phyloP scores from a whole-genome alignment of 352 stramenopile species.

The Phytophthora vignae region DNA sequence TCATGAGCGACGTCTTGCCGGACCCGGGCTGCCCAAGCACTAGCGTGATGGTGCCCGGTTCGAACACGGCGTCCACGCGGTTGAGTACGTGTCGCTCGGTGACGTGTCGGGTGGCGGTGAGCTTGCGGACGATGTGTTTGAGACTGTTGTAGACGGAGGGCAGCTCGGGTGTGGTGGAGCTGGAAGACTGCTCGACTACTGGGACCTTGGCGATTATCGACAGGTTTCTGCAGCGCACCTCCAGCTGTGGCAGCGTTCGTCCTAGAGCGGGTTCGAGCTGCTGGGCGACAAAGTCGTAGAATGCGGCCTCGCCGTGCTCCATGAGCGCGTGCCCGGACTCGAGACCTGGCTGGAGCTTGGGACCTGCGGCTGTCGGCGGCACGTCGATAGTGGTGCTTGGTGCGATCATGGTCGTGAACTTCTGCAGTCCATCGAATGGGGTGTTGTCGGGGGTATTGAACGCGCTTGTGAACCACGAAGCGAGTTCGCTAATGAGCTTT shows the following conservation, averaged over 20 bases:
- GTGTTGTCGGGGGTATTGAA: not conserved
- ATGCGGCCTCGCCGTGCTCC: slow-evolving; percentile 24
- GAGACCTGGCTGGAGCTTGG: slow-evolving; percentile 16
- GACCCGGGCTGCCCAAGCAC: slow-evolving; percentile 45
- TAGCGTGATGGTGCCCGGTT: slow-evolving; percentile 45
- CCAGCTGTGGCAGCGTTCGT: slow-evolving; percentile 38
- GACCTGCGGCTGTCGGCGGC: not conserved
- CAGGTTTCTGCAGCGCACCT: slow-evolving; percentile 47
- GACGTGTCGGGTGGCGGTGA: slow-evolving; percentile 12
- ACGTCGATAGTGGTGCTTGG: not conserved
- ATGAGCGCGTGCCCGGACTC: slow-evolving; percentile 30
- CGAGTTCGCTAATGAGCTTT: slow-evolving; percentile 2
- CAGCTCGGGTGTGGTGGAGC: slow-evolving; percentile 35
- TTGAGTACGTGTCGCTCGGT: slow-evolving; percentile 38
- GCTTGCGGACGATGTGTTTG: slow-evolving; percentile 25
- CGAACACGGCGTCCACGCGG: slow-evolving; percentile 41
- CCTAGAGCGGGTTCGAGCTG: slow-evolving; percentile 32
- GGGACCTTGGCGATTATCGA: slow-evolving; percentile 36
- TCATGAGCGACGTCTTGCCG: slow-evolving; percentile 52
- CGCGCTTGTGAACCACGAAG: not conserved
- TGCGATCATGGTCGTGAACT: not conserved
- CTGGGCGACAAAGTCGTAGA: slow-evolving; percentile 33
- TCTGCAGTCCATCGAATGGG: not conserved
- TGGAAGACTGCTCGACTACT: no score
- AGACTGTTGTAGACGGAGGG: slow-evolving; percentile 41